Evolutionary conservation across 2,329 filamentous ascomycete genomes (phyloP), one percentile per base, ranked within the genome.

Genomic region (Cadophora sp.): DNA sequence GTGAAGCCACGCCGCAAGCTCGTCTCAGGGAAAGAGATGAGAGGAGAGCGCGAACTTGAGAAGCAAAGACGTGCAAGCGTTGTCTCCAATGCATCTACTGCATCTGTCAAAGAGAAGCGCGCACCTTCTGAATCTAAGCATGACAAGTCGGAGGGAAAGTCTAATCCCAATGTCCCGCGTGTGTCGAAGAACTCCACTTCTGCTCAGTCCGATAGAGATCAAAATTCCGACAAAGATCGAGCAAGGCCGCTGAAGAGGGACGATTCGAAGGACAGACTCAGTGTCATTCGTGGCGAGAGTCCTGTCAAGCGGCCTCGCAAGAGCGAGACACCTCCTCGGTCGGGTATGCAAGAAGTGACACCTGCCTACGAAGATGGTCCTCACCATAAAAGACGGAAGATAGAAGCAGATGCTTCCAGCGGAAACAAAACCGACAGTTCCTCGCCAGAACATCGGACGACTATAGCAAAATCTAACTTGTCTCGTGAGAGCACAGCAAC

Each of bases 1-100:
- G 77, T 82, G 26, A 91, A 90, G 74, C 87, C 88, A 1, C 81
- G 88, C 27, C 82, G 87, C 48, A 91, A 90, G 74, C 82, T 91
- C 12, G 83, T 91, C 24, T 90, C 88, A 0, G 88, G 88, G 43
- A 85, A 84, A 62, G 88, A 90, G 66, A 78, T 89, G 48, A 86
- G 87, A 69, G 86, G 85, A 22, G 85, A 78, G 68, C 84, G 85
- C 11, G 86, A 88, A 74, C 81, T 85, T 22, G 85, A 77, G 59
- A 78, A 88, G 71, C 71, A 77, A 59, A 82, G 87, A 22, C 85
- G 88, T 7, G 81, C 85, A 55, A 89, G 87, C 75, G 80, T 89
- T 79, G 83, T 80, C 0, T 89, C 87, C 1, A 88, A 81, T 55
- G 79, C 84, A 34, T 87, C 87, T 4, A 83, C 82, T 37, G 82